These are phyloP conservation scores for Penicillium janthinellum DNA, from an alignment of 2,329 filamentous ascomycete genomes.

Conservation along the genomic window DNA sequence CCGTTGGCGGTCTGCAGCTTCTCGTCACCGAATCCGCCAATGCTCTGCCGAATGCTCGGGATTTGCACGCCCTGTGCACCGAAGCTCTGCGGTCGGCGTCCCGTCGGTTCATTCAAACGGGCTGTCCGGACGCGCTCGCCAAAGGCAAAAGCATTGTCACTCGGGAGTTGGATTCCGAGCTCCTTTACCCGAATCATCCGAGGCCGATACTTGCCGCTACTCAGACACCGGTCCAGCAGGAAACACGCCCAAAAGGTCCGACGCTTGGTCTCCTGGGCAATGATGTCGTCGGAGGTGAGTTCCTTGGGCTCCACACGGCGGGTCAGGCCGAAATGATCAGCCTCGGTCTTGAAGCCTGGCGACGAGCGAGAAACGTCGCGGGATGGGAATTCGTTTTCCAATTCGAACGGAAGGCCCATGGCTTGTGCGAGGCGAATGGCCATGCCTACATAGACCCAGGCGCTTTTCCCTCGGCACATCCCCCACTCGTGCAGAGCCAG, in stretches of 20 bases:
- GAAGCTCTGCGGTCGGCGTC: slow-evolving; percentile 42
- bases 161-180: slow-evolving; percentile 57
- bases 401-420: slow-evolving; percentile 49
- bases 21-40: slow-evolving; percentile 41
- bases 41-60: slow-evolving; percentile 45
- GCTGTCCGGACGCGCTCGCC: slow-evolving; percentile 57
- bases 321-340: slow-evolving; percentile 41
- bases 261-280: slow-evolving; percentile 56
- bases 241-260: slow-evolving; percentile 63
- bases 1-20: slow-evolving; percentile 39
- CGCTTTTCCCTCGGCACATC: slow-evolving; percentile 55
- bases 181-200: slow-evolving; percentile 55
- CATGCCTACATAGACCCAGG: slow-evolving; percentile 55
- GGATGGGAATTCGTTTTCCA: slow-evolving; percentile 51
- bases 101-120: slow-evolving; percentile 49
- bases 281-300: slow-evolving; percentile 50
- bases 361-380: slow-evolving; percentile 45
- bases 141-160: slow-evolving; percentile 58
- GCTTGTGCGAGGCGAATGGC: slow-evolving; percentile 49
- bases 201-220: slow-evolving; percentile 57
- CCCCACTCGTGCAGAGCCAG: slow-evolving; percentile 61
- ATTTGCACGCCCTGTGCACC: slow-evolving; percentile 46
- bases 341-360: slow-evolving; percentile 39
- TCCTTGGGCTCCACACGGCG: slow-evolving; percentile 40
- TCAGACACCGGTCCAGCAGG: slow-evolving; percentile 58